These are phyloP conservation scores for Isoetes taiwanensis DNA, from an alignment of 75 land plant species.

Conservation along the genomic window DNA sequence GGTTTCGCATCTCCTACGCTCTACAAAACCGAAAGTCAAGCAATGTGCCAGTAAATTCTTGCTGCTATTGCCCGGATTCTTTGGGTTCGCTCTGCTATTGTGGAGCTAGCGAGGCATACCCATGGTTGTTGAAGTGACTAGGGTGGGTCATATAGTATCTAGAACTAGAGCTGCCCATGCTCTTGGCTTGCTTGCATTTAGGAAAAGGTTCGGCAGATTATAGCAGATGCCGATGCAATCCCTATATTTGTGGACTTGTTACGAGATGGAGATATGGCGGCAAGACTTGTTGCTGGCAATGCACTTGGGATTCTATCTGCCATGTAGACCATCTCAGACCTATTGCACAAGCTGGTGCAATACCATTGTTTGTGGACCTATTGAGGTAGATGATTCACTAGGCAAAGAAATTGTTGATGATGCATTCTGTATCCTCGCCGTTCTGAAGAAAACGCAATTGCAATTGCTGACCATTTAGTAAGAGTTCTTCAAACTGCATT, in stretches of 20 bases:
- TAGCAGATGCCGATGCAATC: slow-evolving; percentile 24
- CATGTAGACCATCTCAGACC: slow-evolving; percentile 24
- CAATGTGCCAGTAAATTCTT: slow-evolving; percentile 16
- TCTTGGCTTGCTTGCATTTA: slow-evolving; percentile 22
- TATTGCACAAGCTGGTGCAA: slow-evolving; percentile 33
- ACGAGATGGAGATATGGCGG: slow-evolving; percentile 15
- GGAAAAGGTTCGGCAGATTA: slow-evolving; percentile 15
- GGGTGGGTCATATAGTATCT: slow-evolving; percentile 19
- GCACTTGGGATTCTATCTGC: slow-evolving; percentile 30
- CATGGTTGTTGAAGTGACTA: slow-evolving; percentile 18
- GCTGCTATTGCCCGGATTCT: slow-evolving; percentile 17
- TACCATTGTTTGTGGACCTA: slow-evolving; percentile 26
- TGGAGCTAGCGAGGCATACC: slow-evolving; percentile 5
- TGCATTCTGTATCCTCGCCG: slow-evolving; percentile 34
- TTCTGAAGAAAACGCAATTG: slow-evolving; percentile 30
- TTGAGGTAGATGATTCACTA: slow-evolving; percentile 19
- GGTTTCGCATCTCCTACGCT: slow-evolving; percentile 10
- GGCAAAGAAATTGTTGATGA: slow-evolving; percentile 36
- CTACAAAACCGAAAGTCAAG: slow-evolving; percentile 7
- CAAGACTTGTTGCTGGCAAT: slow-evolving; percentile 28
- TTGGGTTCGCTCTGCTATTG: slow-evolving; percentile 18
- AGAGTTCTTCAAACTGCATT: slow-evolving; percentile 20
- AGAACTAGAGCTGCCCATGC: slow-evolving; percentile 33
- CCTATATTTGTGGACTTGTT: slow-evolving; percentile 21
- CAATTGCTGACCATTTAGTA: slow-evolving; percentile 27